Base-by-base conservation (phyloP, 2,329 filamentous ascomycete genomes). In the Diaporthe ampelina region DNA sequence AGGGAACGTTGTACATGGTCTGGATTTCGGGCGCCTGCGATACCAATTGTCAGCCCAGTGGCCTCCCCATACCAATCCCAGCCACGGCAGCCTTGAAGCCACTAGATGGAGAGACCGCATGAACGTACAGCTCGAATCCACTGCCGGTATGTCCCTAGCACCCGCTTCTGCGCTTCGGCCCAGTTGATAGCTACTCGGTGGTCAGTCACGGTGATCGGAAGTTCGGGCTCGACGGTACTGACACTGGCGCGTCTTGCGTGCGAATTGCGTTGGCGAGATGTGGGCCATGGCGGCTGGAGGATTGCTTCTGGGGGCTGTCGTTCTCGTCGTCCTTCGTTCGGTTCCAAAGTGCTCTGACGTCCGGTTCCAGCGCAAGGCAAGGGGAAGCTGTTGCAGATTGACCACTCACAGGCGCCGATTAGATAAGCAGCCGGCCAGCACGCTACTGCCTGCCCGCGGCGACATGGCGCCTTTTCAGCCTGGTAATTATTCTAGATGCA, bases 191-290 rank as follows among this genome's bases (percentile, higher is more conserved):
- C 96, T 98, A 83, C 81, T 73, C 29, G 57, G 35, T 10, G 40
- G 80, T 88, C 81, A 90, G 86, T 76, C 77, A 70, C 17, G 43
- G 35, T 13, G 19, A 21, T 13, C n/a, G 54, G 61, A 48, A 19
- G 15, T n/a, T 17, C 26, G 32, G 13, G 21, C 52, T 35, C 17
- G 72, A 65, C 13, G 52, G 26, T 52, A 86, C 93, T 85, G 84
- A 95, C 94, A 95, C 82, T 94, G 91, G 84, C 92, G 91, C 85
- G 94, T 94, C 85, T 90, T 90, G 84, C 93, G 91, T 82, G 94
- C 96, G 82, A 98, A 94, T 86, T 95, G 95, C 76, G 96, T 98
- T 79, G 96, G 95, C 86, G 95, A 94, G 86, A 98, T 95, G 84
- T 68, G 48, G 63, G 95, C 92, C 94, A 95, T 95, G 80, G 81